Base-by-base conservation (phyloP, 1,284 basidiomycete species). In the Hypsizygus ulmarius region DNA sequence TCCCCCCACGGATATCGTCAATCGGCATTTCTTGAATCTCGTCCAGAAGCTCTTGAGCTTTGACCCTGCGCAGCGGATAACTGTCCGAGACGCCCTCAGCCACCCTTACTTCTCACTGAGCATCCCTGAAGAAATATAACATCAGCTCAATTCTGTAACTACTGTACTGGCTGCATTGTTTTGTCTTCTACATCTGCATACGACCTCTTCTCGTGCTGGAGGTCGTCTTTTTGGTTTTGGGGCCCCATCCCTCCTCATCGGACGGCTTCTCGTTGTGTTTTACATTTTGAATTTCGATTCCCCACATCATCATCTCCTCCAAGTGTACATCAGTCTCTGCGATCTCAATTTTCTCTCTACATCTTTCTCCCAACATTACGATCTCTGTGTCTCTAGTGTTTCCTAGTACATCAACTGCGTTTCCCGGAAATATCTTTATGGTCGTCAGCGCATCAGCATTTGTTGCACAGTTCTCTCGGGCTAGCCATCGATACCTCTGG, bases 31-130 rank as follows among this genome's bases (percentile, higher is more conserved):
- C 71, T 70, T 93, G 58, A 86, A 95, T 64, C 81, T 98, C 25
- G 88, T 99, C 53, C 79, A 82, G 61, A 85, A 84, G 62, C 75
- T 99, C 50, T 80, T 99, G 39, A 86, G 87, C 49, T 99, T 96
- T 69, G 96, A 99, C 67, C 93, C 94, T 29, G 78, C 80, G 1
- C 83, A 90, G 58, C 84, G 94, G 57, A 85, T 94, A 56, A 86
- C 85, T 14, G 93, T 97, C 37, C 78, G 82, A 61, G 85, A 93
- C 38, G 95, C 95, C 15, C 78, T 97, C 48, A 78, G 80, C 48
- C 94, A 97, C 64, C 87, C 87, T 5, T 97, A 93, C 68, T 91
- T 96, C 64, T 72, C 75, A 43, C 63, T 84, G 59, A 71, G 71
- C 64, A 79, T 87, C 54, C 71, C 84, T 43, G 69, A 74, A 45